Evolutionary conservation across 2,329 filamentous ascomycete species (phyloP).

Genomic region (Thyridium curvatum): DNA sequence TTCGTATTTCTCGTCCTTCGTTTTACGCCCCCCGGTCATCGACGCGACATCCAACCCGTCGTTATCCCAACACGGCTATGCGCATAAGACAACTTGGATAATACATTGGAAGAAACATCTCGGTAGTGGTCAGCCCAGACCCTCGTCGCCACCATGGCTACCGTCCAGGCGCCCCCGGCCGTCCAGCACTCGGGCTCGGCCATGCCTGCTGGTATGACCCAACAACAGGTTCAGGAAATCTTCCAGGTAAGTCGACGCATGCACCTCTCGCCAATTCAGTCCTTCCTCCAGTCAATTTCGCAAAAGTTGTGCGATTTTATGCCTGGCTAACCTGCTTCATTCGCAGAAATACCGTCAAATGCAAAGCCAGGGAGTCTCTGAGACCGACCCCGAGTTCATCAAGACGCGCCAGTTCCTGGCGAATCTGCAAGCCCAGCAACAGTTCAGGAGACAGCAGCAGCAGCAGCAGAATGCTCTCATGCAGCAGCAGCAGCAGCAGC

Average conservation of each 20-base stretch:
- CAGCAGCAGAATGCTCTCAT: conserved; percentile 38
- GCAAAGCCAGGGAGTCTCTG: conserved; percentile 76
- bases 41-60: too few species aligned
- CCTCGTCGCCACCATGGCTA: conserved; percentile 59
- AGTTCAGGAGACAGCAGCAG: conserved; percentile 19
- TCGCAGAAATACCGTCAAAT: conserved; percentile 79
- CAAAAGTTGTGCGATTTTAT: too few species aligned
- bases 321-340: neutral
- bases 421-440: conserved; percentile 45
- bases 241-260: conserved; percentile 47
- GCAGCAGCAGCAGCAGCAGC: conserved; percentile 26
- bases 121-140: too few species aligned
- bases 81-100: conserved; percentile 19
- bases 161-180: conserved; percentile 66
- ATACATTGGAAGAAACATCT: too few species aligned
- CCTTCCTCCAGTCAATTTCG: neutral
- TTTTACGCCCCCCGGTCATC: too few species aligned
- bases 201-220: conserved; percentile 63
- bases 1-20: too few species aligned
- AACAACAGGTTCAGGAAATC: conserved; percentile 72
- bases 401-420: conserved; percentile 73
- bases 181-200: conserved; percentile 59
- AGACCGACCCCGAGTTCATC: conserved; percentile 79
- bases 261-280: neutral
- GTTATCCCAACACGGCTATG: conserved; percentile 23